Conservation (phyloP, 768 basidiomycete genomes). For the Trametopsis cervina region DNA sequence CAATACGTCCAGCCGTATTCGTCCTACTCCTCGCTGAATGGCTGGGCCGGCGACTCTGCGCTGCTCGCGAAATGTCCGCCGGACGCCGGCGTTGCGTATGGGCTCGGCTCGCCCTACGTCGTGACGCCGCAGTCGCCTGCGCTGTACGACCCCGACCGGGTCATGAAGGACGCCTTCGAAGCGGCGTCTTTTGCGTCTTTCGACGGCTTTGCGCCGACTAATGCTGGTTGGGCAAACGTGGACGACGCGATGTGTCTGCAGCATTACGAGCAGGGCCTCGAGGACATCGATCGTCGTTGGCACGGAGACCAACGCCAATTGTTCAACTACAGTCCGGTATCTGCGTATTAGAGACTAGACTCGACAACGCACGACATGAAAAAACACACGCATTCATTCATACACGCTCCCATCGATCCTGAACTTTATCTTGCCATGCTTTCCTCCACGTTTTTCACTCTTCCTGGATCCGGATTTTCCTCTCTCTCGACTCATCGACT, state of each 20-base stretch:
- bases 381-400: not conserved
- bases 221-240: slow-evolving; percentile 2
- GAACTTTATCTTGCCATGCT: not conserved
- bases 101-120: slow-evolving; percentile 9
- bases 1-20: slow-evolving; percentile 8
- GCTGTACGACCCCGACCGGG: slow-evolving; percentile 13
- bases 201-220: slow-evolving; percentile 11
- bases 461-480: not conserved
- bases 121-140: slow-evolving; percentile 12
- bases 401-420: not conserved
- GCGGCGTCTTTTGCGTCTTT: slow-evolving; percentile 16
- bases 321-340: not conserved
- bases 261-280: slow-evolving; percentile 9
- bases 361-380: not conserved
- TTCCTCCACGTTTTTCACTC: not conserved
- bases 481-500: not conserved
- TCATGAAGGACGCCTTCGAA: slow-evolving; percentile 22
- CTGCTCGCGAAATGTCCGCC: not conserved
- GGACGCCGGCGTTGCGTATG: not conserved
- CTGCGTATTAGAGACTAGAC: too few relatives aligned
- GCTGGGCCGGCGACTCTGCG: slow-evolving; percentile 20
- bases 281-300: slow-evolving; percentile 14
- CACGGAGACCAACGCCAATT: slow-evolving; percentile 16
- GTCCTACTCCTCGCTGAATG: slow-evolving; percentile 23
- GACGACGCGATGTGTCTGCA: slow-evolving; percentile 10